Conservation (phyloP, 2,329 filamentous ascomycete genomes). For the Pyrenophora teres region DNA sequence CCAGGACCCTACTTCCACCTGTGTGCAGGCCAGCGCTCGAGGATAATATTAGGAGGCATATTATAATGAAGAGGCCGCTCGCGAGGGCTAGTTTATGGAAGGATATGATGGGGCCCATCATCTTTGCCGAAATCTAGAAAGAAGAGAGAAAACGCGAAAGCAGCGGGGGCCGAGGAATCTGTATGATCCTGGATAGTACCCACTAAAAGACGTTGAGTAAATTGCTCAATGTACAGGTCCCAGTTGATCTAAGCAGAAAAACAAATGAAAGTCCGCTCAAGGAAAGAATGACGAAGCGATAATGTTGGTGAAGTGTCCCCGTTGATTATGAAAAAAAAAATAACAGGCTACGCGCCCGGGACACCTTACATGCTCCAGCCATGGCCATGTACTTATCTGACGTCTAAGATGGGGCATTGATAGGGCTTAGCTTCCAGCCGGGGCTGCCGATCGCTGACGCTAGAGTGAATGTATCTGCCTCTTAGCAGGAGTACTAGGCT, state of each 20-base stretch:
- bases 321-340: too few relatives aligned
- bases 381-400: too few relatives aligned
- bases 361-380: too few relatives aligned
- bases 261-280: too few relatives aligned
- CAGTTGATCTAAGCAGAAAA: too few relatives aligned
- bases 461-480: neutral
- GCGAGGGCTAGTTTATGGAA: neutral
- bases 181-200: too few relatives aligned
- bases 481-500: neutral
- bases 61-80: slow-evolving; percentile 8
- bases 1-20: slow-evolving; percentile 11
- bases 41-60: slow-evolving; percentile 17
- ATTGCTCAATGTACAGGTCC: too few relatives aligned
- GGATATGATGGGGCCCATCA: slow-evolving; percentile 2
- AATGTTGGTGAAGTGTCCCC: too few relatives aligned
- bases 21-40: slow-evolving; percentile 11
- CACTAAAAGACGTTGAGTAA: too few relatives aligned
- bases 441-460: neutral
- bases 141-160: neutral
- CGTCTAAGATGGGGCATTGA: neutral
- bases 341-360: too few relatives aligned
- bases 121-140: neutral
- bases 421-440: neutral
- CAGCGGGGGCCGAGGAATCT: neutral
- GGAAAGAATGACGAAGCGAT: too few relatives aligned